Base-by-base conservation (phyloP, 2,329 filamentous ascomycete species). In the Aspergillus hiratsukae region DNA sequence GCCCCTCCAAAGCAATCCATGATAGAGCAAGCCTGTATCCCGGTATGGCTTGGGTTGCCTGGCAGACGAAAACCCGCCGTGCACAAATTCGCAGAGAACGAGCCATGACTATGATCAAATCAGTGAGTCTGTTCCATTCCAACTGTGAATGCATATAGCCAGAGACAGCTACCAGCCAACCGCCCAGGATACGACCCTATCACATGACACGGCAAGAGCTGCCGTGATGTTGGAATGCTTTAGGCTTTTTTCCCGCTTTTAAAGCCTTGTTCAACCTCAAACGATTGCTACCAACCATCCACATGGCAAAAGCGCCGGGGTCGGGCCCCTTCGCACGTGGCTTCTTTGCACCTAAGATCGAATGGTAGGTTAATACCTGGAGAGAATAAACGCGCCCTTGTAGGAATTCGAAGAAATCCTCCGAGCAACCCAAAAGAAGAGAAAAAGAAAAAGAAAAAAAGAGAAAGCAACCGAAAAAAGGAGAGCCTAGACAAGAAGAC, bases 191-290 rank as follows among this genome's bases (percentile, higher is more conserved):
- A 49, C 52, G 51, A 46, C 54, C 46, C 53, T 52, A 61, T 70
- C 63, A 72, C 64, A 72, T 68, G 62, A 69, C 65, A 66, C 64
- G 64, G 63, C 62, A 69, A 55, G 58, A 57, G 49, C 43, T 58
- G n/a, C 56, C 60, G 56, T 61, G 60, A 48, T 60, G 59, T 41
- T 57, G 59, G 53, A 66, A 58, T 58, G 66, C 56, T 66, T 76
- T 73, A 70, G 75, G 70, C 72, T 77, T 78, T 74, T 78, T 78
- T 71, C 69, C 72, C 69, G 62, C 70, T 72, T 78, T 80, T 74
- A 73, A 74, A 71, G 72, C 63, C 69, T 72, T 66, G 59, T 65
- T 66, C n/a, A 62, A 52, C 48, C 64, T 65, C 46, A 61, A 59
- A 49, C 64, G 61, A 52, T 70, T 66, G 43, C 67, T 65, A 45